phyloP scores from a whole-genome alignment of 805 yeast species.

The Saturnispora quitensis region DNA sequence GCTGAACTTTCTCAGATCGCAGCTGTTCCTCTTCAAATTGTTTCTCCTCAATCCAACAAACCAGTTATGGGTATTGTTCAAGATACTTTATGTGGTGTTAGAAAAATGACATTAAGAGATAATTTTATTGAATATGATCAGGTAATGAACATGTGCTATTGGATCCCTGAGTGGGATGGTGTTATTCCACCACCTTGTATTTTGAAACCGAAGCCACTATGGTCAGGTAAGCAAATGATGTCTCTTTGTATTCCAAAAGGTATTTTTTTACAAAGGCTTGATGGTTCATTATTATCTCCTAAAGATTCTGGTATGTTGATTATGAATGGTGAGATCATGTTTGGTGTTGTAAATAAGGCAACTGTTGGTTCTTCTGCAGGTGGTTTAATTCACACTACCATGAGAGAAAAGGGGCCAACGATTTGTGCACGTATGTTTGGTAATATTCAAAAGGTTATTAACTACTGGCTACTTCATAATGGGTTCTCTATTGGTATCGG shows the following conservation, averaged over 20 bases:
- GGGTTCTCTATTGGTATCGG: constrained; percentile 99
- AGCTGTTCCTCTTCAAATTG: constrained; percentile 96
- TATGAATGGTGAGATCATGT: constrained; percentile 91
- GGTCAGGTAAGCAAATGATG: constrained; percentile 95
- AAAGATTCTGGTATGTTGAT: constrained; percentile 94
- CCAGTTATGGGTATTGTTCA: constrained; percentile 99
- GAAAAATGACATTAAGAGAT: constrained; percentile 92
- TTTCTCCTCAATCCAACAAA: constrained; percentile 95
- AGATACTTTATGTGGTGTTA: constrained; percentile 94
- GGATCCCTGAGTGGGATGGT: constrained; percentile 99
- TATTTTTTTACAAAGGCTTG: constrained; percentile 88
- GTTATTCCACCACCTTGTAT: constrained; percentile 93
- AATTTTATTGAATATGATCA: constrained; percentile 82
- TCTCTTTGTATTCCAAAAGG: constrained; percentile 94
- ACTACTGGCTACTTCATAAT: constrained; percentile 91
- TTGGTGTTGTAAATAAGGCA: constrained; percentile 96
- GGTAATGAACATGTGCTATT: constrained; percentile 91
- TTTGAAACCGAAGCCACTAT: constrained; percentile 86
- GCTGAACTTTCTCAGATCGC: constrained; percentile 93
- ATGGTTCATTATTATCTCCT: constrained; percentile 79
- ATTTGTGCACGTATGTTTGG: constrained; percentile 87
- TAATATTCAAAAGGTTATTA: constrained; percentile 88
- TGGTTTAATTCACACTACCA: constrained; percentile 93
- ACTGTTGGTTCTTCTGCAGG: constrained; percentile 99
- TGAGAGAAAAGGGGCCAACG: constrained; percentile 94